These are phyloP conservation scores for Phytophthora pini DNA, from an alignment of 352 stramenopile species.

Conservation along the genomic window DNA sequence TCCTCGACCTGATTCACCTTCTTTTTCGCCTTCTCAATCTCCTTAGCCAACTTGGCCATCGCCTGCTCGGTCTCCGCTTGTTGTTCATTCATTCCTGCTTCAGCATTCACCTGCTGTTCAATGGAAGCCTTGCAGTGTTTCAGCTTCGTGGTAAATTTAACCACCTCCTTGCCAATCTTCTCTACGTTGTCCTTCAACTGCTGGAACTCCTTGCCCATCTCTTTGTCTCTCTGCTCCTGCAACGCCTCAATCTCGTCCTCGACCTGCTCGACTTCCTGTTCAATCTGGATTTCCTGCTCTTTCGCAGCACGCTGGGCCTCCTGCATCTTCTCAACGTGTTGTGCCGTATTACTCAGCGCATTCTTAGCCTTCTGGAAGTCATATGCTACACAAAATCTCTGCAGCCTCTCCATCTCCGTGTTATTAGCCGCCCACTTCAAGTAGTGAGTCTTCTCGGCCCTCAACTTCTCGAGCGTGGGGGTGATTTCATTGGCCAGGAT, in stretches of 20 bases:
- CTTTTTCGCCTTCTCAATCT: slow-evolving; percentile 81
- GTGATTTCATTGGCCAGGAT: slow-evolving; percentile 99
- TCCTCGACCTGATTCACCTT: slow-evolving; percentile 65
- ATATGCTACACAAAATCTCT: slow-evolving; percentile 97
- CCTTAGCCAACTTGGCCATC: slow-evolving; percentile 82
- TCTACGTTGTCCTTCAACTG: slow-evolving; percentile 84
- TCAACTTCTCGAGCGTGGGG: slow-evolving; percentile 97
- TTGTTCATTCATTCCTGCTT: slow-evolving; percentile 72
- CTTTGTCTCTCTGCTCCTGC: slow-evolving; percentile 78
- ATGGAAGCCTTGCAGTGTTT: slow-evolving; percentile 78
- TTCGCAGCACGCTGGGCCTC: slow-evolving; percentile 79
- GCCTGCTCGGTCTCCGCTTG: slow-evolving; percentile 78
- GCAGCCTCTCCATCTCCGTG: slow-evolving; percentile 97
- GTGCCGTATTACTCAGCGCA: slow-evolving; percentile 84
- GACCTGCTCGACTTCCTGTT: slow-evolving; percentile 77
- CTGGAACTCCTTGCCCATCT: slow-evolving; percentile 88
- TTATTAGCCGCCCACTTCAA: slow-evolving; percentile 99
- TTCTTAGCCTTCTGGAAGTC: slow-evolving; percentile 93
- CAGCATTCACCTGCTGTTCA: slow-evolving; percentile 66
- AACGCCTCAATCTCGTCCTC: slow-evolving; percentile 87
- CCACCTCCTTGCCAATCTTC: slow-evolving; percentile 78
- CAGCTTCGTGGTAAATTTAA: slow-evolving; percentile 87
- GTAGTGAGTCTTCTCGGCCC: slow-evolving; percentile 98
- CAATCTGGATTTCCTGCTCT: slow-evolving; percentile 57
- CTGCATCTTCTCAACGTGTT: slow-evolving; percentile 91